Base-by-base conservation (phyloP, 768 basidiomycete species). In the Psilocybe cyanescens region DNA sequence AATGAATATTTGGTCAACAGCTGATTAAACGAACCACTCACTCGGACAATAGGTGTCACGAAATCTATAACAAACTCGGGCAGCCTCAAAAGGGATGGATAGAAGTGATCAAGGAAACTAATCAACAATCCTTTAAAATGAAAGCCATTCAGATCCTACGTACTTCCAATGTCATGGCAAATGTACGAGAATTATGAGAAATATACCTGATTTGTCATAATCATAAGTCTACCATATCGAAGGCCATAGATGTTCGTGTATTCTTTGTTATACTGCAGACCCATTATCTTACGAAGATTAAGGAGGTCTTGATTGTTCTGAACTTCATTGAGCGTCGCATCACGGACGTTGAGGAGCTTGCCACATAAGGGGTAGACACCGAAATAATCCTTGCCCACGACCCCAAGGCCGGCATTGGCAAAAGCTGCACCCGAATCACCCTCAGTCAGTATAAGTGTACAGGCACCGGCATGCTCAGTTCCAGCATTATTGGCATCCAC, bases 351-450 rank as follows among this genome's bases (percentile, higher is more conserved):
- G 54, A 99, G 80, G 39, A 98, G 76, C 78, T 99, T 99, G 65
- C 97, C 97, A n/a, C 97, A 93, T 48, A 99, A 81, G 0, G 97
- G 97, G 77, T 99, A 99, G 39, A 99, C 97, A 47, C 97, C 97
- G 63, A 94, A 99, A 71, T 95, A 86, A 74, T 99, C 95, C 61
- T 97, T 90, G 4, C 97, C 97, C 59, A 98, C 95, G 29, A 98
- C 95, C 58, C 88, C 86, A 33, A 99, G 85, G 51, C 97, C 97
- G 49, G 96, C 95, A 29, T 99, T 89, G 7, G 97, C 97, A 44
- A 99, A 82, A 4, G 95, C 89, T 74, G 98, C 97, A 81, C 97
- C 97, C 19, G 97, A 99, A 78, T 99, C 97, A 81, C 97, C 97
- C 85, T 99, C 97, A 0, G 97, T 99, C 3, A 99, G 80, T 60